These are phyloP conservation scores for Dactylellina drechsleri DNA, from an alignment of 2,329 filamentous ascomycete genomes.

Conservation along the genomic window DNA sequence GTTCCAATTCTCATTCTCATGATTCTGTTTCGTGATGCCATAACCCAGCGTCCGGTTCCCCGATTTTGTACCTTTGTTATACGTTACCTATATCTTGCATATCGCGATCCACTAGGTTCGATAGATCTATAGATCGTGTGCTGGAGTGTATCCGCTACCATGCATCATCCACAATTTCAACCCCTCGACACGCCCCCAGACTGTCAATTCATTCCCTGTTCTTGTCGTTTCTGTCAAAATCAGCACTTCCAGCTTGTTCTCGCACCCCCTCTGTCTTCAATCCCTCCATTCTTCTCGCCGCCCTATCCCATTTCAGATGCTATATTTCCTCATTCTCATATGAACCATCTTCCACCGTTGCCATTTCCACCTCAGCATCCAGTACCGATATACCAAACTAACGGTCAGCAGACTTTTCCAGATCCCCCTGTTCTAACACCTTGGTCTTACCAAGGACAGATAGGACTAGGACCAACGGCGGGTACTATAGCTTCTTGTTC, in stretches of 20 bases:
- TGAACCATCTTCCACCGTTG: not conserved
- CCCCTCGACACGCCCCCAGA: slow-evolving; percentile 5
- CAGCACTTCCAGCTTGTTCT: not conserved
- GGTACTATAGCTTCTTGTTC: not conserved
- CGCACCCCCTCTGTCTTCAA: not conserved
- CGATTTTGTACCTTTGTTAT: slow-evolving; percentile 5
- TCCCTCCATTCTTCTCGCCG: slow-evolving; percentile 8
- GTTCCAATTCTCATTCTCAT: slow-evolving; percentile 5
- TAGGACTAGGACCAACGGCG: not conserved
- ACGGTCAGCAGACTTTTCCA: slow-evolving; percentile 14
- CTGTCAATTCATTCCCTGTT: slow-evolving; percentile 17
- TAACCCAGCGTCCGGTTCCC: not conserved
- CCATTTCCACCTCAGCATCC: not conserved
- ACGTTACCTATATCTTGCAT: not conserved
- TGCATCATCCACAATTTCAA: slow-evolving; percentile 10
- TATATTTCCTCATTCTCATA: not conserved
- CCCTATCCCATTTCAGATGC: slow-evolving; percentile 18
- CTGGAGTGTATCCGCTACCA: not conserved
- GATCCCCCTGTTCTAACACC: slow-evolving; percentile 7
- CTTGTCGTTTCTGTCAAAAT: slow-evolving; percentile 24
- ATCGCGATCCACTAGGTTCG: not conserved
- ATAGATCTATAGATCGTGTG: not conserved
- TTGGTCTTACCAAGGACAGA: slow-evolving; percentile 11
- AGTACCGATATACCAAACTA: slow-evolving; percentile 16
- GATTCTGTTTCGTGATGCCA: not conserved